Conservation (phyloP, 1,284 basidiomycete species). For the Sparassis latifolia region DNA sequence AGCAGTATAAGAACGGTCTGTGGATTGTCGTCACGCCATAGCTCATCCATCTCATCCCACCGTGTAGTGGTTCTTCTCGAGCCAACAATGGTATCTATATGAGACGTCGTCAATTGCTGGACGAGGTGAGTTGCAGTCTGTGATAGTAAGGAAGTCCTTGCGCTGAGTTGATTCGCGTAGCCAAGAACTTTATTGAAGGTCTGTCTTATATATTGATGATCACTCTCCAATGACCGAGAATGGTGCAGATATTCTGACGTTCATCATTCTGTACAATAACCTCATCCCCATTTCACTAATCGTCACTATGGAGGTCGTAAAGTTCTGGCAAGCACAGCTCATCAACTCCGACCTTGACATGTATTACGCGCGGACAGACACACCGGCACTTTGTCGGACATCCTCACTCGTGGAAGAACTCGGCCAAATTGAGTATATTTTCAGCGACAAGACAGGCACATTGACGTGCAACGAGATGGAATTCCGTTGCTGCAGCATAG, state of each 20-base stretch:
- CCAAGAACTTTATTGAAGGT: conserved; percentile 77
- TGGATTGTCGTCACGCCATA: not conserved
- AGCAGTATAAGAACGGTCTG: conserved; percentile 73
- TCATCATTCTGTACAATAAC: conserved; percentile 99
- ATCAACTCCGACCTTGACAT: conserved; percentile 97
- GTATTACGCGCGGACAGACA: conserved; percentile 94
- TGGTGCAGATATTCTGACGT: conserved; percentile 84
- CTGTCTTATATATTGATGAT: not conserved
- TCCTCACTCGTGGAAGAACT: conserved; percentile 97
- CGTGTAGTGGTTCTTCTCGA: conserved; percentile 75
- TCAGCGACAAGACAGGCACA: conserved; percentile 98
- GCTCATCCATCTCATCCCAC: not conserved
- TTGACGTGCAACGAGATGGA: conserved; percentile 99
- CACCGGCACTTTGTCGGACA: conserved; percentile 93
- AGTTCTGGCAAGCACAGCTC: conserved; percentile 93
- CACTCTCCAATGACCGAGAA: conserved; percentile 6
- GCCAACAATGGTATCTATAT: conserved; percentile 79
- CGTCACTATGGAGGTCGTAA: conserved; percentile 99
- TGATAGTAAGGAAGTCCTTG: not conserved
- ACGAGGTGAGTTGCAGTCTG: conserved; percentile 42
- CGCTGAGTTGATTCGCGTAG: conserved; percentile 29
- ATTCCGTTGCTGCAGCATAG: conserved; percentile 88
- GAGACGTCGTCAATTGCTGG: conserved; percentile 50
- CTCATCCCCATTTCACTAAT: conserved; percentile 98
- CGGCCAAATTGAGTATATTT: conserved; percentile 98